Conservation (phyloP, 2,329 filamentous ascomycete genomes). For the Lachnellula hyalina region DNA sequence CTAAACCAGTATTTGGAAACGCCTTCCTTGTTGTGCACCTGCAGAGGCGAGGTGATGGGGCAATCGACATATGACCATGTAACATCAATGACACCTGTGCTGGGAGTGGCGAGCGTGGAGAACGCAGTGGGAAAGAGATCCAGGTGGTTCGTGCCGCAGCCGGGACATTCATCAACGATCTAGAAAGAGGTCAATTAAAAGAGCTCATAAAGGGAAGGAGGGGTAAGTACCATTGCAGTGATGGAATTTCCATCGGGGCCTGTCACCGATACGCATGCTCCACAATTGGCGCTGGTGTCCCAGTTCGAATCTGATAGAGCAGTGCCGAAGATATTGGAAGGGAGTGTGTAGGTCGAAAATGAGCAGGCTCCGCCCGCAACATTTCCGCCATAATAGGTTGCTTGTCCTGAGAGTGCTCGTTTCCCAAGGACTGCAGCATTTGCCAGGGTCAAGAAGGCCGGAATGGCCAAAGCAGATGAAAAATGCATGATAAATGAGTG, state of each 20-base stretch:
- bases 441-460: constrained; percentile 22
- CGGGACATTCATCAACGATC: constrained; percentile 54
- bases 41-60: constrained; percentile 44
- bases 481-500: constrained; percentile 22
- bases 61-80: constrained; percentile 46
- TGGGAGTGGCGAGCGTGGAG: constrained; percentile 38
- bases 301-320: constrained; percentile 56
- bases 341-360: constrained; percentile 58
- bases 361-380: constrained; percentile 56
- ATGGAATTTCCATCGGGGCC: constrained; percentile 52
- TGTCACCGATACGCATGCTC: constrained; percentile 55
- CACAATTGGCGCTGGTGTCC: constrained; percentile 51
- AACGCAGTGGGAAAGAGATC: constrained; percentile 52
- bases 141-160: constrained; percentile 47
- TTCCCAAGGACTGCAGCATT: constrained; percentile 22
- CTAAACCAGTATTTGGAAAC: constrained; percentile 50
- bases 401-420: constrained; percentile 34
- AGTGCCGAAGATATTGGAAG: constrained; percentile 53
- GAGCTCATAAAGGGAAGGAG: neutral
- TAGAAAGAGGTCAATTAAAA: constrained; percentile 21
- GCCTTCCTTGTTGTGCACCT: constrained; percentile 49
- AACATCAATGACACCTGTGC: constrained; percentile 44
- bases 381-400: constrained; percentile 52
- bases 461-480: constrained; percentile 17
- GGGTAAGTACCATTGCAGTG: constrained; percentile 54